phyloP scores from a whole-genome alignment of 192 early-diverging fungal species.

The Pecoramyces ruminantium region DNA sequence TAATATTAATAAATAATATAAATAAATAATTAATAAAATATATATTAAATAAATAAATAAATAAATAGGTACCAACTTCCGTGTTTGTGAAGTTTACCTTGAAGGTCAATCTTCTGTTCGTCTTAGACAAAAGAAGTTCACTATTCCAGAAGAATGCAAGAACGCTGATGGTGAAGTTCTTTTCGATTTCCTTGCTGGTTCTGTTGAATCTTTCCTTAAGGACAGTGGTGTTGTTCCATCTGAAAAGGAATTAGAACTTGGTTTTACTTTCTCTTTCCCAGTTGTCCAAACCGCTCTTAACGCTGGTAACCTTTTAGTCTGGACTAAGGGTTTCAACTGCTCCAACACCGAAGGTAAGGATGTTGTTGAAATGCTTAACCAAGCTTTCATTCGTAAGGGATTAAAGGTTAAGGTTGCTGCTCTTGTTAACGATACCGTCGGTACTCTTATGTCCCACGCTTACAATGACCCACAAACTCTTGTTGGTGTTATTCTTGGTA shows the following conservation, averaged over 20 bases:
- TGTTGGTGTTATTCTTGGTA: neutral
- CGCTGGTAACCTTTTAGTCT: neutral
- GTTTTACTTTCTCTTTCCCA: neutral
- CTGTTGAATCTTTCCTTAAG: neutral
- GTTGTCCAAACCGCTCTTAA: neutral
- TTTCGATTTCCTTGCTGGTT: neutral
- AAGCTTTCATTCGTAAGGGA: neutral
- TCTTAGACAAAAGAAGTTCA: neutral
- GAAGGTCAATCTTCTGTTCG: neutral
- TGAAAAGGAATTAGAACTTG: neutral
- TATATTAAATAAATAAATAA: no score
- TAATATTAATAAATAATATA: no score
- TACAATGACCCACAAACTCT: neutral
- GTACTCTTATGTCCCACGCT: neutral
- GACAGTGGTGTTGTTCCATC: neutral
- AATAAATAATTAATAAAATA: no score
- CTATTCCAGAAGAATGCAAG: neutral
- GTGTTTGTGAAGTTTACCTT: neutral
- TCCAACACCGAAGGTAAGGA: neutral
- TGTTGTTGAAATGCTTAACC: neutral
- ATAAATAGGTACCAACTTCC: neutral
- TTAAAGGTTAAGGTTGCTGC: neutral
- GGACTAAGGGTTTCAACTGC: neutral
- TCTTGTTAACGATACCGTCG: neutral
- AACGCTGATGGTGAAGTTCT: neutral